These are phyloP conservation scores for Nicotiana tomentosiformis DNA, from an alignment of 257 asterid species.

Conservation along the genomic window DNA sequence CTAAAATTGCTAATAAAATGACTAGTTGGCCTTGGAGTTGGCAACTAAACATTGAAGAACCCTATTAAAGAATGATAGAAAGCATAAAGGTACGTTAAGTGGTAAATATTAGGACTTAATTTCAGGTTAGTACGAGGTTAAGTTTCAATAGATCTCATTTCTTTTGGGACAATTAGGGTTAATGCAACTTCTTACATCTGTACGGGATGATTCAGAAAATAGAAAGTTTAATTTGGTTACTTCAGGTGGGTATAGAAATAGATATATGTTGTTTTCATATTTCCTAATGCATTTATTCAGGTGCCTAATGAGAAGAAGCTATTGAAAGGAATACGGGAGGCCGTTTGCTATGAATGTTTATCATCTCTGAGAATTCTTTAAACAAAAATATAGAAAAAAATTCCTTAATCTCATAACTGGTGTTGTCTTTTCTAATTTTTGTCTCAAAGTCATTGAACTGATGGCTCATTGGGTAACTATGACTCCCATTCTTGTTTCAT, in stretches of 20 bases:
- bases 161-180: not conserved
- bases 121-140: not conserved
- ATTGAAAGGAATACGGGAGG: not conserved
- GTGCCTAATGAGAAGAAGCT: not conserved
- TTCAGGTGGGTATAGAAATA: not conserved
- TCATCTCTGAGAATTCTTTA: too few relatives aligned
- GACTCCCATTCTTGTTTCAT: not conserved
- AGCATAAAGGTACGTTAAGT: not conserved
- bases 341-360: not conserved
- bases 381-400: not conserved
- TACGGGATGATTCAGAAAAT: not conserved
- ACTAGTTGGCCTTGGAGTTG: not conserved
- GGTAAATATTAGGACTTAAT: not conserved
- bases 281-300: not conserved
- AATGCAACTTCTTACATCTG: not conserved
- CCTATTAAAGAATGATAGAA: not conserved
- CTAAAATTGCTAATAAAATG: not conserved
- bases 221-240: not conserved
- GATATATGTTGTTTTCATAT: not conserved
- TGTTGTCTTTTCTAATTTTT: too few relatives aligned
- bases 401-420: not conserved
- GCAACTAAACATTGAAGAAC: not conserved
- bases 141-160: not conserved
- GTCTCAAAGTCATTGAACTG: not conserved
- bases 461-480: not conserved